Base-by-base conservation (phyloP, 2,329 filamentous ascomycete genomes). In the Fusarium aywerte region DNA sequence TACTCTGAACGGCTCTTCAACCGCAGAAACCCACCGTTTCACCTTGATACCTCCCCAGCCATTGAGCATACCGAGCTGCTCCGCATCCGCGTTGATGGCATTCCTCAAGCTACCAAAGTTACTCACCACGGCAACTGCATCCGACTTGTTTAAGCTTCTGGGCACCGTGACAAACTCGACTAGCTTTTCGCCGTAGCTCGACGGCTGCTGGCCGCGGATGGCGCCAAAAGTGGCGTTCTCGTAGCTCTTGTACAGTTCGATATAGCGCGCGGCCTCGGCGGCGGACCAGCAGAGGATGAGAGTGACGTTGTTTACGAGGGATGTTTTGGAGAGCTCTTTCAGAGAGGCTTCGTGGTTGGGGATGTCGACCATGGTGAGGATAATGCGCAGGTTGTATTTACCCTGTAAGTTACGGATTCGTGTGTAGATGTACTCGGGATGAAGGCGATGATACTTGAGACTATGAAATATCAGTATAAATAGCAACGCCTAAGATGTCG, bases 1-100 rank as follows among this genome's bases (percentile, higher is more conserved):
- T 7, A 90, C 88, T 58, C 92, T 83, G 72, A 98, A 97, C 1
- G 93, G 92, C 78, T 97, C 93, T 61, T 92, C 87, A 2, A 97
- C 91, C 11, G 91, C 90, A 57, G 83, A 86, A 69, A 86, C 90
- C 95, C 95, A 98, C 58, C 89, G 87, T 78, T 91, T 90, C 21
- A 97, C 93, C 79, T 99, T 99, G 81, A 92, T 93, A 79, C 96
- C 92, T 32, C 96, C 96, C 94, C 94, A 99, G 1, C 96, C 96
- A 29, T 90, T 87, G n/a, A 99, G 88, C 65, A 92, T 82, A 15
- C 89, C 88, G 33, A 99, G 85, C 77, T 97, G 92, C 76, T 98
- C 96, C 0, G 92, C 88, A 42, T 91, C 87, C 3, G 93, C 95
- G 77, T 97, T 97, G 60, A 98, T 84, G 1, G 95, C 95, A 35